Percentiles rank a stretch among this genome's conserved stretches.
These are phyloP conservation scores for Lathyrus oleraceus DNA, from an alignment of 306 rosid genomes.

Conservation along the genomic window DNA sequence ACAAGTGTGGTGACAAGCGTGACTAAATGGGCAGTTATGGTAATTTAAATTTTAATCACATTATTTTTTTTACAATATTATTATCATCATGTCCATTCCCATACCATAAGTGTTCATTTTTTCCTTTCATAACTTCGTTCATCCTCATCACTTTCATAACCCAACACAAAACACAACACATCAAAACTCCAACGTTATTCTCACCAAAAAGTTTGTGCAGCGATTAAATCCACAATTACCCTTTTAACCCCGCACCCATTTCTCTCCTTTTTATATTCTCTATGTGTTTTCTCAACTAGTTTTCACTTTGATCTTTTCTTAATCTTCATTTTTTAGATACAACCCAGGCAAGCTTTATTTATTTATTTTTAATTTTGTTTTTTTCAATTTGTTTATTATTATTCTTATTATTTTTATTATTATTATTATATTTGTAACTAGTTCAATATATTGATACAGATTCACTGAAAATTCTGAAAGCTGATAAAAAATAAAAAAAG, in stretches of 20 bases:
- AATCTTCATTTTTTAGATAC: conserved; percentile 49
- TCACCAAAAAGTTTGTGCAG: conserved; percentile 61
- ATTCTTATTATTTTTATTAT: neutral
- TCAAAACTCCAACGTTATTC: conserved; percentile 30
- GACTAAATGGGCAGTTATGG: conserved; percentile 16
- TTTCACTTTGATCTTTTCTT: conserved; percentile 44
- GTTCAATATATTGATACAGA: conserved; percentile 6
- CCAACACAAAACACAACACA: neutral
- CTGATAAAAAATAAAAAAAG: conserved; percentile 9
- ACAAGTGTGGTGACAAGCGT: conserved; percentile 20
- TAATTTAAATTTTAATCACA: conserved; percentile 1
- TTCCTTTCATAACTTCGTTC: conserved; percentile 25
- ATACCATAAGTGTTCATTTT: neutral
- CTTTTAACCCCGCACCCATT: conserved; percentile 29
- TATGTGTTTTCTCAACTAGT: conserved; percentile 39
- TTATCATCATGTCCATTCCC: neutral
- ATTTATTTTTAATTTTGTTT: neutral
- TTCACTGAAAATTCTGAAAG: conserved; percentile 36
- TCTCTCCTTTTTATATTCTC: conserved; percentile 21
- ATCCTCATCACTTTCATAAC: conserved; percentile 18
- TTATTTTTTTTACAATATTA: neutral
- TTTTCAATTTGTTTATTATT: neutral
- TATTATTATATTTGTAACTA: neutral
- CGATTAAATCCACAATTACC: conserved; percentile 56
- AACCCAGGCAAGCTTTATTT: conserved; percentile 46